Evolutionary conservation across 1,284 basidiomycete species (phyloP).

Genomic region (Pseudozyma thailandica): DNA sequence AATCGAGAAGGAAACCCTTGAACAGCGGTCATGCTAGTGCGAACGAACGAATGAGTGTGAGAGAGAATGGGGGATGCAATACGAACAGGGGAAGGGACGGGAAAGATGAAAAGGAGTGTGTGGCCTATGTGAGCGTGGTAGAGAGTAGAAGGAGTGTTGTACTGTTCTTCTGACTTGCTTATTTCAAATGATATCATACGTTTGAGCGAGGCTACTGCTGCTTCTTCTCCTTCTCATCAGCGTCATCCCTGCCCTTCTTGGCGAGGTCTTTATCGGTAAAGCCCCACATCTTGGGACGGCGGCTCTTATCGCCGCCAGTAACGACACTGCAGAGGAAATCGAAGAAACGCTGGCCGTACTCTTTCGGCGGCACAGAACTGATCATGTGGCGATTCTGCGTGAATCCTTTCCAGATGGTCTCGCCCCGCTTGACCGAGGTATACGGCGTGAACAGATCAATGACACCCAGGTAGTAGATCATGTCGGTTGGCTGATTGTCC

Average conservation of each 20-base stretch:
- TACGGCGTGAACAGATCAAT: constrained; percentile 78
- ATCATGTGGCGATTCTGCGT: constrained; percentile 68
- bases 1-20: background rate
- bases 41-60: background rate
- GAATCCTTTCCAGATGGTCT: constrained; percentile 92
- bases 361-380: constrained; percentile 60
- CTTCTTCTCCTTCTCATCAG: constrained; percentile 10
- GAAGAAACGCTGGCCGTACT: constrained; percentile 63
- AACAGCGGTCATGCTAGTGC: constrained; percentile 2
- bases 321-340: constrained; percentile 56
- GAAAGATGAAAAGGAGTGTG: background rate
- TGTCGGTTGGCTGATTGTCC: constrained; percentile 77
- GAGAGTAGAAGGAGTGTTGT: background rate
- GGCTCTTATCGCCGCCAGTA: constrained; percentile 51
- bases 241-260: constrained; percentile 7
- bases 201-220: constrained; percentile 15
- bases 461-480: constrained; percentile 81
- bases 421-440: constrained; percentile 79
- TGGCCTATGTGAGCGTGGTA: background rate
- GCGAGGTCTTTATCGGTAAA: constrained; percentile 22
- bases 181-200: no score
- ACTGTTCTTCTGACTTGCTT: background rate
- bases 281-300: constrained; percentile 51
- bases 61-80: background rate
- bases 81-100: background rate